Base-by-base conservation (phyloP, 1,139 yeast species). In the Diutina ranongensis region DNA sequence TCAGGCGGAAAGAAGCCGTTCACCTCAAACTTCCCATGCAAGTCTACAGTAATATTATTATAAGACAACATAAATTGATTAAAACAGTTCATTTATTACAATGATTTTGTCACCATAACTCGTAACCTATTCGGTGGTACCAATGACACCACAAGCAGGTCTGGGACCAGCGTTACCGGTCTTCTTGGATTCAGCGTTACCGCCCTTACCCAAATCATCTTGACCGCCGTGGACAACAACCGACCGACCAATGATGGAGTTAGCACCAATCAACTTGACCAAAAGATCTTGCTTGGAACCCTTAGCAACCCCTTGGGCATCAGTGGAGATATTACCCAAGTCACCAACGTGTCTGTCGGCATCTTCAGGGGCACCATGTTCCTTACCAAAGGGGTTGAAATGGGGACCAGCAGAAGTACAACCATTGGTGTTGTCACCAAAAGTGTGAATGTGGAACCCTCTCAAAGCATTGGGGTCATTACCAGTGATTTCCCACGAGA, bases 131-230 rank as follows among this genome's bases (percentile, higher is more conserved):
- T 64, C 62, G 51, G 85, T 59, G 53, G 84, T 61, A 59, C 98
- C 97, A 72, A 92, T 89, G 63, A 92, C 97, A 74, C 98, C 97
- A 74, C 98, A 92, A 54, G 98, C 98, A 55, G 95, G 89, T 80
- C 98, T 87, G 57, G 84, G 92, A 65, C 98, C 97, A 51, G 98
- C 97, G 63, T 92, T 89, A 71, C 98, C 98, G 55, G 97, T 92
- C 74, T 85, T 87, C 72, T 84, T 76, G 52, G 97, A 87, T 68
- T 89, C 97, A 53, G 85, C 83, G 64, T 82, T 81, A 49, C 92
- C 96, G 65, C 97, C 97, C 75, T 85, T 83, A 63, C 98, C 98
- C 63, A 87, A 82, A 65, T 92, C 98, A 64, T 92, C 98, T 57
- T 79, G 74, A 59, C 97, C 98, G 52, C 78, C 88, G 71, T 92